phyloP scores from a whole-genome alignment of 306 rosid genomes.

The Cicer cuneatum region DNA sequence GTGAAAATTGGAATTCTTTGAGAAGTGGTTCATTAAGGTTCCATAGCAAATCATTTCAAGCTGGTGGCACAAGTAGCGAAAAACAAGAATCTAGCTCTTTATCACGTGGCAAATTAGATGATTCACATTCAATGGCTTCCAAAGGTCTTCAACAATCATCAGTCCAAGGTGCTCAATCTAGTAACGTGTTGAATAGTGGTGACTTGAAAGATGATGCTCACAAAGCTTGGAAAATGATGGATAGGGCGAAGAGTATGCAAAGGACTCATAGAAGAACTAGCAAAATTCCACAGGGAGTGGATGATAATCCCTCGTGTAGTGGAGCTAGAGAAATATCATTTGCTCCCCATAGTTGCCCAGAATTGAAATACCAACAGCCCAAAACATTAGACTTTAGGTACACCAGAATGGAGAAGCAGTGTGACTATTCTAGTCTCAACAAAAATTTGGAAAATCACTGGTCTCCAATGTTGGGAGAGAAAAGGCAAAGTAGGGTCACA shows the following conservation, averaged over 20 bases:
- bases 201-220: slow-evolving; percentile 54
- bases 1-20: slow-evolving; percentile 74
- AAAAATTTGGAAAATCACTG: slow-evolving; percentile 33
- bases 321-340: slow-evolving; percentile 44
- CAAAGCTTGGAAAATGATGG: slow-evolving; percentile 89
- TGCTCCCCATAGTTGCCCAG: slow-evolving; percentile 31
- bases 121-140: slow-evolving; percentile 47
- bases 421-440: slow-evolving; percentile 20
- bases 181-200: slow-evolving; percentile 12
- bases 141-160: slow-evolving; percentile 46
- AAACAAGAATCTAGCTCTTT: slow-evolving; percentile 39
- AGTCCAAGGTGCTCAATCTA: slow-evolving; percentile 40
- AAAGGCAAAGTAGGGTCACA: slow-evolving; percentile 36
- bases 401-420: slow-evolving; percentile 41
- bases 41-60: slow-evolving; percentile 47
- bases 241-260: slow-evolving; percentile 56
- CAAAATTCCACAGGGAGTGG: slow-evolving; percentile 42
- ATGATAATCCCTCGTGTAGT: slow-evolving; percentile 43
- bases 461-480: slow-evolving; percentile 43
- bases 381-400: slow-evolving; percentile 34
- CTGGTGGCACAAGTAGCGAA: slow-evolving; percentile 43
- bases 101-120: slow-evolving; percentile 40
- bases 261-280: slow-evolving; percentile 38
- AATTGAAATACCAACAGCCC: slow-evolving; percentile 37
- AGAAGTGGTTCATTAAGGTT: slow-evolving; percentile 70